Conservation (phyloP, 2,329 filamentous ascomycete species). For the Talaromyces sp. region DNA sequence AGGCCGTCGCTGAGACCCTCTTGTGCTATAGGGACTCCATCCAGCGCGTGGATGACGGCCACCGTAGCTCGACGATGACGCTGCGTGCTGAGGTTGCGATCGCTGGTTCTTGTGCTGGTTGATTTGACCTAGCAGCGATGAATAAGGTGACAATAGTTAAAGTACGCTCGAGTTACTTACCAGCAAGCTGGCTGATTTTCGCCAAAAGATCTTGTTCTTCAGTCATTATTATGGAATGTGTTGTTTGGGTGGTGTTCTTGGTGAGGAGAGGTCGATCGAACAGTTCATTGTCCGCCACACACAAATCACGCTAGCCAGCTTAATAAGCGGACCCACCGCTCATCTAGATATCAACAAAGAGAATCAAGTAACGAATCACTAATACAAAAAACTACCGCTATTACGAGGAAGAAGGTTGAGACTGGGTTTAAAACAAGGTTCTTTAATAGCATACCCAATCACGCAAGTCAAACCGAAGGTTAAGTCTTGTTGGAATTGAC, state of each 20-base stretch:
- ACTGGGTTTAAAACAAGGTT: no score
- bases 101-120: constrained; percentile 68
- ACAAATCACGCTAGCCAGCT: constrained; percentile 4
- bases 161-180: constrained; percentile 36
- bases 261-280: background rate
- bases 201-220: constrained; percentile 53
- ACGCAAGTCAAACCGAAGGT: no score
- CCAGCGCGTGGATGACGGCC: constrained; percentile 27
- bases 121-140: constrained; percentile 59
- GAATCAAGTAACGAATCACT: no score
- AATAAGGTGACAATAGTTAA: constrained; percentile 35
- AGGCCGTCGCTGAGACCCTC: constrained; percentile 33
- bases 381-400: no score
- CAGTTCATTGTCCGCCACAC: background rate
- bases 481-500: no score
- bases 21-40: constrained; percentile 40
- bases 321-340: background rate
- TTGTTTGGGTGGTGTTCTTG: background rate
- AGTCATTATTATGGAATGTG: constrained; percentile 35
- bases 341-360: no score
- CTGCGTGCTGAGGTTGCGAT: constrained; percentile 18
- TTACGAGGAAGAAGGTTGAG: no score
- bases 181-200: constrained; percentile 54
- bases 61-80: constrained; percentile 17
- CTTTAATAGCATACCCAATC: no score